Conservation (phyloP, 2,329 filamentous ascomycete genomes). For the Gnomoniopsis sp. region DNA sequence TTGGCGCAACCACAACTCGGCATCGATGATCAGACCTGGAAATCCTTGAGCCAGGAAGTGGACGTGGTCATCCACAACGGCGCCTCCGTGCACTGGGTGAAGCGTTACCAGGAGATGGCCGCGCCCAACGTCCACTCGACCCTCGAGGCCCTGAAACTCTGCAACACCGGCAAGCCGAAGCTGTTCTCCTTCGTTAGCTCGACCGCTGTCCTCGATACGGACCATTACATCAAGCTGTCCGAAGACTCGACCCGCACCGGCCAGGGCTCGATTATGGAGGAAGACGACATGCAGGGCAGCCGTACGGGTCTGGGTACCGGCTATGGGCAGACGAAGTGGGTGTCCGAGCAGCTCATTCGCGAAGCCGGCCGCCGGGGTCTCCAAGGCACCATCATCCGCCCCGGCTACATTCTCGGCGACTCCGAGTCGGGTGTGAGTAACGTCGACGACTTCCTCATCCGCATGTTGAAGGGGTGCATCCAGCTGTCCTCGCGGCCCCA, state of each 20-base stretch:
- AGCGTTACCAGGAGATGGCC: slow-evolving; percentile 69
- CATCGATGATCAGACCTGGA: slow-evolving; percentile 63
- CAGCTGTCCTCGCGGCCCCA: slow-evolving; percentile 71
- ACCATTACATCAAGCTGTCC: slow-evolving; percentile 75
- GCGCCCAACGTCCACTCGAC: slow-evolving; percentile 78
- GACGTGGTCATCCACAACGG: slow-evolving; percentile 83
- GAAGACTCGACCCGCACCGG: slow-evolving; percentile 58
- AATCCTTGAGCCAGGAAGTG: slow-evolving; percentile 59
- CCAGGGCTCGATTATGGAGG: slow-evolving; percentile 65
- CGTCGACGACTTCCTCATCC: slow-evolving; percentile 87
- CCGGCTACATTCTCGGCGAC: slow-evolving; percentile 82
- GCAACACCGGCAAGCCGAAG: slow-evolving; percentile 75
- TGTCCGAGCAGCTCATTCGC: slow-evolving; percentile 64
- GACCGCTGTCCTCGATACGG: slow-evolving; percentile 76
- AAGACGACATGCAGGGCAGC: slow-evolving; percentile 75
- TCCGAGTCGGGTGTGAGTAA: slow-evolving; percentile 66
- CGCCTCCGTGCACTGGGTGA: slow-evolving; percentile 77
- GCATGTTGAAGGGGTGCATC: slow-evolving; percentile 82
- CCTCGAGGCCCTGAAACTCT: slow-evolving; percentile 71
- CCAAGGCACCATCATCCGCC: slow-evolving; percentile 70
- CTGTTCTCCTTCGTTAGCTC: slow-evolving; percentile 78
- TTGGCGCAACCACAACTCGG: slow-evolving; percentile 71
- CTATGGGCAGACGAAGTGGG: slow-evolving; percentile 93
- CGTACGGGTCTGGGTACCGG: slow-evolving; percentile 75
- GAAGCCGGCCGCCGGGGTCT: slow-evolving; percentile 78